A percentile compares a stretch with the other conserved stretches of the same genome.
These are phyloP conservation scores for Willaertia magna DNA, from an alignment of 208 protist species.

Conservation along the genomic window DNA sequence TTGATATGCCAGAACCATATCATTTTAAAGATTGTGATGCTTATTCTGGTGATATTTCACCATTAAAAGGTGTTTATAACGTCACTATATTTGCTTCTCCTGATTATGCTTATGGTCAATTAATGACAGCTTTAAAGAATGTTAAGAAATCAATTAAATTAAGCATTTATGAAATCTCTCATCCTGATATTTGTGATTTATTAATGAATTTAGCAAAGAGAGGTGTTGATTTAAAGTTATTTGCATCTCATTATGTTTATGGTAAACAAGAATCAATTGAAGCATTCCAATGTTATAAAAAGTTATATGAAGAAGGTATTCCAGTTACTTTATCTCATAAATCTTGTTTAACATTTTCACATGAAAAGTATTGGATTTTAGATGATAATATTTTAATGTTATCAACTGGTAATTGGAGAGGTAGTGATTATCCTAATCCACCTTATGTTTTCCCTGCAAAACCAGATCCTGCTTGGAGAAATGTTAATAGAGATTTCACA, in stretches of 20 bases:
- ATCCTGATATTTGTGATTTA: conserved; percentile 18
- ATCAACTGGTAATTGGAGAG: conserved; percentile 30
- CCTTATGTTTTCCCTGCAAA: conserved; percentile 19
- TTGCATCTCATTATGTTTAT: conserved; percentile 33
- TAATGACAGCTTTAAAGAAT: conserved; percentile 7
- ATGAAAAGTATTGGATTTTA: conserved; percentile 36
- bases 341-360: conserved; percentile 23
- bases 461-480: conserved; percentile 20
- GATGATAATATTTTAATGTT: conserved; percentile 24
- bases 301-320: conserved; percentile 15
- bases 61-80: background rate
- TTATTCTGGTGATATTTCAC: background rate
- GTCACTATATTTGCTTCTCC: conserved; percentile 24
- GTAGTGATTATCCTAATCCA: conserved; percentile 28
- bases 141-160: conserved; percentile 14
- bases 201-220: conserved; percentile 19
- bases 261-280: conserved; percentile 15
- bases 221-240: conserved; percentile 14
- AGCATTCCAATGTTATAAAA: conserved; percentile 21
- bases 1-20: conserved; percentile 21
- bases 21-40: conserved; percentile 22
- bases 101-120: conserved; percentile 17
- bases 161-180: conserved; percentile 32
- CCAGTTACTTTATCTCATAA: conserved; percentile 20
- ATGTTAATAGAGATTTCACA: conserved; percentile 32